Evolutionary conservation across 768 basidiomycete genomes (phyloP), one percentile per base, ranked within the genome.

Genomic region (Mycena capillaripes): DNA sequence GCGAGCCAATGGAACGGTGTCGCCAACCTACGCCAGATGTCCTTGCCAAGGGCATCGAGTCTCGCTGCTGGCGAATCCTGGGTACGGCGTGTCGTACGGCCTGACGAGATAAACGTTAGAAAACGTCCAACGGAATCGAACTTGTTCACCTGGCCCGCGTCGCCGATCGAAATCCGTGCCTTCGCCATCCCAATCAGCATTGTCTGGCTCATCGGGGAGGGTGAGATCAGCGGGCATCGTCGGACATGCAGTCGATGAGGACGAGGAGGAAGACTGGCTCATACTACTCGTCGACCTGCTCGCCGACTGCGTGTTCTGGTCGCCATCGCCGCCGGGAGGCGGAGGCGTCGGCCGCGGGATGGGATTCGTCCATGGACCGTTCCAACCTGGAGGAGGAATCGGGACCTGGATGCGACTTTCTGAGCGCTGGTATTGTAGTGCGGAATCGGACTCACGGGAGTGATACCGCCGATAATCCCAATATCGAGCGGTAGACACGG

Each of bases 401-500:
- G 62, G 34, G 34, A 36, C 34, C 34, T 36, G 34, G 12, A 36
- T 36, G n/a, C n/a, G n/a, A n/a, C n/a, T n/a, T n/a, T n/a, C n/a
- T n/a, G n/a, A n/a, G n/a, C n/a, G n/a, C n/a, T n/a, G n/a, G n/a
- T n/a, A n/a, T n/a, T n/a, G n/a, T n/a, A n/a, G n/a, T n/a, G n/a
- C n/a, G n/a, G n/a, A n/a, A n/a, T n/a, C n/a, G n/a, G n/a, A n/a
- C n/a, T n/a, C 11, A 53, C 48, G n/a, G 69, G 69, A 4, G 61
- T 71, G 12, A 66, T 66, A 8, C 70, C 70, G 29, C 55, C 63
- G n/a, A 56, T 42, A 36, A 71, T 71, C 3, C 70, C 62, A 29
- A 71, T 29, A 46, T 71, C 70, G 12, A 58, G 36, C 8, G 70
- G 70, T 16, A 65, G 25, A 29, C 62, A 71, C 3, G 25, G 38